Conservation (phyloP, 495 filamentous ascomycete genomes). For the Penicillium herquei region DNA sequence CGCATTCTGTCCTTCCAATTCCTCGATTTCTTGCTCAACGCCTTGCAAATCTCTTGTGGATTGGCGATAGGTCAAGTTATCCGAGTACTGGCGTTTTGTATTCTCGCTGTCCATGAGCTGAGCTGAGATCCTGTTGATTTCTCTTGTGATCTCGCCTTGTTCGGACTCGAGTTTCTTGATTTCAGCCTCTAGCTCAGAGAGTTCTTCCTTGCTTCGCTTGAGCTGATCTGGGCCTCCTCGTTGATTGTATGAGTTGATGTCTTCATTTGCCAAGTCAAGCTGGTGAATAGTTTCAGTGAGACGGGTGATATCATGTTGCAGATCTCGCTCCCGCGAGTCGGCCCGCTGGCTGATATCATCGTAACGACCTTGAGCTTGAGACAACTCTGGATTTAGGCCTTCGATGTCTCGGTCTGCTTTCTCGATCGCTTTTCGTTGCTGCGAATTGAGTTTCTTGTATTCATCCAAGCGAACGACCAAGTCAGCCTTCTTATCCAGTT, state of each 20-base stretch:
- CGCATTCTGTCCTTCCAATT: slow-evolving; percentile 77
- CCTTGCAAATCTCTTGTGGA: slow-evolving; percentile 63
- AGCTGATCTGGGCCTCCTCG: slow-evolving; percentile 73
- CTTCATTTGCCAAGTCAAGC: slow-evolving; percentile 67
- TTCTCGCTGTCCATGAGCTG: slow-evolving; percentile 73
- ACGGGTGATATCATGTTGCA: slow-evolving; percentile 68
- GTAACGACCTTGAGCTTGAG: slow-evolving; percentile 67
- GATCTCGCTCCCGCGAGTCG: slow-evolving; percentile 67
- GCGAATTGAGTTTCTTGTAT: slow-evolving; percentile 61
- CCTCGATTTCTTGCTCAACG: slow-evolving; percentile 66
- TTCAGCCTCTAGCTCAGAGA: slow-evolving; percentile 63
- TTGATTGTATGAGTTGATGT: slow-evolving; percentile 78
- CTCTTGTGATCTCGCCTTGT: slow-evolving; percentile 59
- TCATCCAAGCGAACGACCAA: slow-evolving; percentile 69
- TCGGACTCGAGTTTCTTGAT: slow-evolving; percentile 66
- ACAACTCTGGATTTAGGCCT: slow-evolving; percentile 65
- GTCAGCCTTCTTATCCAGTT: slow-evolving; percentile 73
- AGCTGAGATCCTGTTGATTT: slow-evolving; percentile 75
- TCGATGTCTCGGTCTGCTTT: slow-evolving; percentile 68
- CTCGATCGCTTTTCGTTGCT: slow-evolving; percentile 66
- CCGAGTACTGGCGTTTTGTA: slow-evolving; percentile 76
- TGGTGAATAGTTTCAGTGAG: slow-evolving; percentile 72
- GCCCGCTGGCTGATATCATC: slow-evolving; percentile 73
- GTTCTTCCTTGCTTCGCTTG: slow-evolving; percentile 63
- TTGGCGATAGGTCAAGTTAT: slow-evolving; percentile 83